These are phyloP conservation scores for Coniochaeta sp. DNA, from an alignment of 2,329 filamentous ascomycete species.

Conservation along the genomic window DNA sequence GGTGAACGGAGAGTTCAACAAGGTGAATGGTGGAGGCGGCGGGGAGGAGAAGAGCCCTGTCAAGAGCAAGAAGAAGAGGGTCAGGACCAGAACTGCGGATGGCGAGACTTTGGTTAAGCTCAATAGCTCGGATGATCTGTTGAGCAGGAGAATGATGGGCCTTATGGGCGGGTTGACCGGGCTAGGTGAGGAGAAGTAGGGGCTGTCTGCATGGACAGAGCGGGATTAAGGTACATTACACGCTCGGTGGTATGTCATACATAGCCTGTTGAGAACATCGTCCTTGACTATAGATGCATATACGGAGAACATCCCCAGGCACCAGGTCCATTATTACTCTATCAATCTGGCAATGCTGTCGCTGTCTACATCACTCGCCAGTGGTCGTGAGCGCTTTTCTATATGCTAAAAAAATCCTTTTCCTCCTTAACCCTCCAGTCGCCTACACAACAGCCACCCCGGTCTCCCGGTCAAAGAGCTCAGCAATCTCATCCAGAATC, in stretches of 20 bases:
- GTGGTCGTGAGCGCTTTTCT: no score
- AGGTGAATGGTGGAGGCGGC: neutral
- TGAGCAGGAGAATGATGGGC: slow-evolving; percentile 51
- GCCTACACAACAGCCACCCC: neutral
- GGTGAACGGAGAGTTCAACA: slow-evolving; percentile 5
- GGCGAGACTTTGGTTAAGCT: slow-evolving; percentile 43
- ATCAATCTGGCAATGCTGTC: no score
- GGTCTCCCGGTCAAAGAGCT: slow-evolving; percentile 15
- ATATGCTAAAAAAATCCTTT: no score
- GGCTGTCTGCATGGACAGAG: neutral
- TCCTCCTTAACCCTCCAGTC: neutral
- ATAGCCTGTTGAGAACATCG: neutral
- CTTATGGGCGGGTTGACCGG: slow-evolving; percentile 46
- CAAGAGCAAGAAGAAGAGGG: slow-evolving; percentile 27
- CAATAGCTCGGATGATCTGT: slow-evolving; percentile 49
- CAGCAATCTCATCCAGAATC: slow-evolving; percentile 40
- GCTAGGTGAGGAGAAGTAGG: slow-evolving; percentile 27
- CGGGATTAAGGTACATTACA: neutral
- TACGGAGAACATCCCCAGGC: neutral
- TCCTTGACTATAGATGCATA: neutral
- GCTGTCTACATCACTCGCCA: no score
- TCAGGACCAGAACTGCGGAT: slow-evolving; percentile 22
- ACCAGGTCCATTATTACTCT: neutral
- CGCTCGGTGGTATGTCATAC: neutral
- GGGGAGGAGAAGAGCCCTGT: slow-evolving; percentile 16